phyloP scores from a whole-genome alignment of 2,329 filamentous ascomycete genomes.

The Akanthomyces muscarius region DNA sequence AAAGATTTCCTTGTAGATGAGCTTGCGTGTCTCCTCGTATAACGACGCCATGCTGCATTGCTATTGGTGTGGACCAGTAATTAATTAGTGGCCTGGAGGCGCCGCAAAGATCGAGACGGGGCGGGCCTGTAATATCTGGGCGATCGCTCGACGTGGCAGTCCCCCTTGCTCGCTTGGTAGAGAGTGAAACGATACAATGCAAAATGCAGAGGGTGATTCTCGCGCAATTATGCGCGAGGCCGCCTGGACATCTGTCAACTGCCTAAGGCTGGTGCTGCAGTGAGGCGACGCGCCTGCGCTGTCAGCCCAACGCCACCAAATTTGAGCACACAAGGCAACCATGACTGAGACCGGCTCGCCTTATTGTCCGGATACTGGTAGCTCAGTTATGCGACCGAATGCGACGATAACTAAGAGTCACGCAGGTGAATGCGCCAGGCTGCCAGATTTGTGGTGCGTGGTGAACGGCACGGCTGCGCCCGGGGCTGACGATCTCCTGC shows the following conservation, averaged over 20 bases:
- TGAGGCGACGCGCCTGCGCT: not conserved
- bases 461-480: too few species aligned
- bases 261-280: not conserved
- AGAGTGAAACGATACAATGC: not conserved
- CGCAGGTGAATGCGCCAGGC: too few species aligned
- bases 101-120: too few species aligned
- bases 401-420: too few species aligned
- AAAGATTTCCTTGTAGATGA: constrained; percentile 11
- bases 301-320: not conserved
- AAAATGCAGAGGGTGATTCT: not conserved
- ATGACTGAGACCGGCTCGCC: not conserved
- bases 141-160: not conserved
- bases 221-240: not conserved
- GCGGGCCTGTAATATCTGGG: not conserved
- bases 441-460: too few species aligned
- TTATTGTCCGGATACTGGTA: too few species aligned
- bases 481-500: too few species aligned
- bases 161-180: not conserved
- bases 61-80: not conserved
- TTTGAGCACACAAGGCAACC: not conserved
- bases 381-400: too few species aligned
- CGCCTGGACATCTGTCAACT: not conserved
- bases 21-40: not conserved
- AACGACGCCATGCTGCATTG: not conserved
- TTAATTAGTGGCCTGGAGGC: not conserved